These are phyloP conservation scores for Aspergillus costaricaensis DNA, from an alignment of 2,329 filamentous ascomycete species.

Conservation along the genomic window DNA sequence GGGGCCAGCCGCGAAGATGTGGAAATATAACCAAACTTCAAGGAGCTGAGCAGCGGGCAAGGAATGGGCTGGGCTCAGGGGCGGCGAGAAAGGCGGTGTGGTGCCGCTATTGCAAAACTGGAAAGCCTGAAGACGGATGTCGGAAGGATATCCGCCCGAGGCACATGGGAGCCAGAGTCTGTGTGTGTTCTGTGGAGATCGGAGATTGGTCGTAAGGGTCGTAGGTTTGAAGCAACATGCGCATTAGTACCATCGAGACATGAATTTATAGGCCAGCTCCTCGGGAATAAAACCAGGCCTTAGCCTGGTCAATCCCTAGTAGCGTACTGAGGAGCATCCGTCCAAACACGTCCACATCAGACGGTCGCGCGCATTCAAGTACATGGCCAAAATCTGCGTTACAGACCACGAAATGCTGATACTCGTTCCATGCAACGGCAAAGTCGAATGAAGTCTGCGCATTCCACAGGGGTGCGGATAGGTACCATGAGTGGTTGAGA, in stretches of 20 bases:
- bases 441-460: constrained; percentile 32
- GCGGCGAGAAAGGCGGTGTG: no score
- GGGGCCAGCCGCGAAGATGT: no score
- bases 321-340: constrained; percentile 31
- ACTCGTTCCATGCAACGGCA: constrained; percentile 30
- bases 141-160: no score
- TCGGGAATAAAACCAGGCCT: constrained; percentile 28
- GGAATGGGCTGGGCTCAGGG: no score
- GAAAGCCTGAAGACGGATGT: neutral
- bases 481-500: constrained; percentile 31
- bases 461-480: constrained; percentile 32
- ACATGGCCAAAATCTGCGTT: constrained; percentile 27
- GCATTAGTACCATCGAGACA: no score
- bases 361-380: constrained; percentile 23
- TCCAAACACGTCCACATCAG: constrained; percentile 32
- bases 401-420: constrained; percentile 29
- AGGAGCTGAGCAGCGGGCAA: no score
- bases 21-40: no score
- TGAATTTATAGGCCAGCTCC: constrained; percentile 4
- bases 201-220: no score
- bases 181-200: no score
- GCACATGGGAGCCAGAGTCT: no score
- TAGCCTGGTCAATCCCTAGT: constrained; percentile 28
- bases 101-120: neutral
- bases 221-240: no score